Conservation (phyloP, 2,329 filamentous ascomycete species). For the Nothopassalora personata region DNA sequence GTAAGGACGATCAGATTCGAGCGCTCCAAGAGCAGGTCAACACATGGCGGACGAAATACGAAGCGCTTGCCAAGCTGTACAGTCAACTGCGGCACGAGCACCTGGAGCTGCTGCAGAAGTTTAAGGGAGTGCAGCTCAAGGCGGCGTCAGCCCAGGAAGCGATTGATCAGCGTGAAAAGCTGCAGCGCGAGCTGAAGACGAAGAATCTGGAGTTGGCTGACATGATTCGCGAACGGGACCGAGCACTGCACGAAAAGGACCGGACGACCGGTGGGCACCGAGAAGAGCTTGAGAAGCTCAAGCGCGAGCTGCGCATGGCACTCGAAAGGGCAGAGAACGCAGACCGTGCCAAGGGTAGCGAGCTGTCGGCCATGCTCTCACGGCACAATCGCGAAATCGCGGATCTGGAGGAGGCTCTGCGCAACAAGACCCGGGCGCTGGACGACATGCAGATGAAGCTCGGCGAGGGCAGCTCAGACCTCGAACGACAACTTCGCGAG, state of each 20-base stretch:
- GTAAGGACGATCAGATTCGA: slow-evolving; percentile 90
- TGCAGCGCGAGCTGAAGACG: slow-evolving; percentile 96
- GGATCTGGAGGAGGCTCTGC: slow-evolving; percentile 86
- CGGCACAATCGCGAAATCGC: slow-evolving; percentile 98
- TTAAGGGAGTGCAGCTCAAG: slow-evolving; percentile 93
- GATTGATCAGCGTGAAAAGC: slow-evolving; percentile 87
- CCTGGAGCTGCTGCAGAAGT: slow-evolving; percentile 88
- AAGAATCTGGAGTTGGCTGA: slow-evolving; percentile 98
- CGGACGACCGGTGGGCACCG: slow-evolving; percentile 78
- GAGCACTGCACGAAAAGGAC: slow-evolving; percentile 89
- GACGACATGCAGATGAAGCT: slow-evolving; percentile 77
- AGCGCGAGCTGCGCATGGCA: slow-evolving; percentile 87
- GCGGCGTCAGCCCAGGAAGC: slow-evolving; percentile 95
- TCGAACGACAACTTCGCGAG: slow-evolving; percentile 78
- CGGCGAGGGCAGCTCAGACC: slow-evolving; percentile 74
- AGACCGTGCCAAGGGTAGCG: slow-evolving; percentile 88
- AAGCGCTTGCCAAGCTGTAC: slow-evolving; percentile 92
- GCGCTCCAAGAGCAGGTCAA: slow-evolving; percentile 95
- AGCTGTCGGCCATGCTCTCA: slow-evolving; percentile 87
- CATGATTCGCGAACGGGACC: slow-evolving; percentile 95
- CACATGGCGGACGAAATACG: slow-evolving; percentile 95
- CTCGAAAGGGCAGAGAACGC: slow-evolving; percentile 86
- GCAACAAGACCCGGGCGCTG: slow-evolving; percentile 78
- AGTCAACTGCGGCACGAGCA: slow-evolving; percentile 94
- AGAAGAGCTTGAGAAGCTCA: slow-evolving; percentile 90